A percentile compares a stretch with the other conserved stretches of the same genome.
phyloP scores from a whole-genome alignment of 202 grass and related monocot species.

The Alloteropsis angusta region DNA sequence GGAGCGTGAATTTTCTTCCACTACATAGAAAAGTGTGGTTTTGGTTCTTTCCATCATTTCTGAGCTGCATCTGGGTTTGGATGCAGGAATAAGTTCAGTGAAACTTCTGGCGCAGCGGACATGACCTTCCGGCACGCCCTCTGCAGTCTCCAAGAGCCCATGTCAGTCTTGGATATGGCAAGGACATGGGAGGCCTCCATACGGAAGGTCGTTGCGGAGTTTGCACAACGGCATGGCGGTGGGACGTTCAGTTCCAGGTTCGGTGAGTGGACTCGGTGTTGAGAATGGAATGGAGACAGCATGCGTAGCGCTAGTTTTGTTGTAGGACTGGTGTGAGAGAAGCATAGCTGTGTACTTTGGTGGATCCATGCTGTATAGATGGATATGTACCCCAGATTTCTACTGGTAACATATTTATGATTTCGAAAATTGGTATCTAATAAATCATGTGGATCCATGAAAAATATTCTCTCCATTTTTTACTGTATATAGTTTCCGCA shows the following conservation, averaged over 20 bases:
- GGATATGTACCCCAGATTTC: too few species aligned
- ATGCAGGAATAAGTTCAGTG: slow-evolving; percentile 9
- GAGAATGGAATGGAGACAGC: background rate
- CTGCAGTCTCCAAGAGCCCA: background rate
- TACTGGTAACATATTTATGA: too few species aligned
- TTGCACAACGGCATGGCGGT: slow-evolving; percentile 15
- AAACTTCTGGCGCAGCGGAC: background rate
- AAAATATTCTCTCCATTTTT: too few species aligned
- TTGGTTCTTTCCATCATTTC: background rate
- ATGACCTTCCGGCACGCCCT: background rate
- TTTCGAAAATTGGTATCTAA: too few species aligned
- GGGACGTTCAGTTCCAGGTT: slow-evolving; percentile 29
- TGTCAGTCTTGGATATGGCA: slow-evolving; percentile 23
- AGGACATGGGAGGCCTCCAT: slow-evolving; percentile 34
- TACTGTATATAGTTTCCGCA: too few species aligned
- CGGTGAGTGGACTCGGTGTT: slow-evolving; percentile 19
- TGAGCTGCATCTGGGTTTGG: background rate
- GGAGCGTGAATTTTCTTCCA: too few species aligned
- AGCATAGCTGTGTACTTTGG: background rate
- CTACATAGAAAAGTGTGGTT: background rate
- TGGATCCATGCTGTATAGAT: too few species aligned
- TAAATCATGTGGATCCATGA: too few species aligned
- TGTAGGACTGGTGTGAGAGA: background rate
- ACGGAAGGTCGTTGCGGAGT: slow-evolving; percentile 15
- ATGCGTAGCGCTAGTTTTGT: too few species aligned